Percentiles rank a stretch among this genome's conserved stretches.
phyloP scores from a whole-genome alignment of 495 filamentous ascomycete genomes.

The Aspergillus avenaceus region DNA sequence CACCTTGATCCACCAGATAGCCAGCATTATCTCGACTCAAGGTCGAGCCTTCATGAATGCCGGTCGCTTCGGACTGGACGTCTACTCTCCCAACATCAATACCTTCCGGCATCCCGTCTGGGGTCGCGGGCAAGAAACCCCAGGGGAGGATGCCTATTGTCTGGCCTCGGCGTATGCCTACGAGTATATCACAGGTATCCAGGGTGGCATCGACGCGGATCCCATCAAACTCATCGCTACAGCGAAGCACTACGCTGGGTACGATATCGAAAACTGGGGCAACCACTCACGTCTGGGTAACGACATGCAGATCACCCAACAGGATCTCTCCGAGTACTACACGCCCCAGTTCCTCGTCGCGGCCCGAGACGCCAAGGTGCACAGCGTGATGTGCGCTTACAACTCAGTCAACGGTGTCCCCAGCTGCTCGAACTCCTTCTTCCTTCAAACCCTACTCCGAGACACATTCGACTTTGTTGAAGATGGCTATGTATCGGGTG shows the following conservation, averaged over 20 bases:
- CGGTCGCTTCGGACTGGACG: constrained; percentile 54
- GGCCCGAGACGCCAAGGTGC: constrained; percentile 49
- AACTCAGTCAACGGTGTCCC: constrained; percentile 60
- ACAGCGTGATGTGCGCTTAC: constrained; percentile 59
- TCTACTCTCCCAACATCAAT: constrained; percentile 69
- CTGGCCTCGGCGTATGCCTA: constrained; percentile 51
- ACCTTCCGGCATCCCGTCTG: constrained; percentile 58
- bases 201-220: constrained; percentile 46
- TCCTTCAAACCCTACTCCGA: constrained; percentile 55
- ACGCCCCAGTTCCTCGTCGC: constrained; percentile 33
- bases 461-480: constrained; percentile 44
- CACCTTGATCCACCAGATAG: constrained; percentile 54
- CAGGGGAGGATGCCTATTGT: constrained; percentile 57
- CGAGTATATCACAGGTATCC: constrained; percentile 56
- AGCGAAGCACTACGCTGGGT: constrained; percentile 62
- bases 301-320: constrained; percentile 50
- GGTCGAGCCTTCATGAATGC: constrained; percentile 65
- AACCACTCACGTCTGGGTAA: constrained; percentile 50
- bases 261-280: constrained; percentile 61
- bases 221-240: constrained; percentile 56
- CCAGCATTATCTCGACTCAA: constrained; percentile 56
- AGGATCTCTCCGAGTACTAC: constrained; percentile 54
- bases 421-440: constrained; percentile 50
- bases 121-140: constrained; percentile 61
- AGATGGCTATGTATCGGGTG: constrained; percentile 53